Evolutionary conservation across 2,329 filamentous ascomycete genomes (phyloP).

Genomic region (Verticillium albo-atrum): DNA sequence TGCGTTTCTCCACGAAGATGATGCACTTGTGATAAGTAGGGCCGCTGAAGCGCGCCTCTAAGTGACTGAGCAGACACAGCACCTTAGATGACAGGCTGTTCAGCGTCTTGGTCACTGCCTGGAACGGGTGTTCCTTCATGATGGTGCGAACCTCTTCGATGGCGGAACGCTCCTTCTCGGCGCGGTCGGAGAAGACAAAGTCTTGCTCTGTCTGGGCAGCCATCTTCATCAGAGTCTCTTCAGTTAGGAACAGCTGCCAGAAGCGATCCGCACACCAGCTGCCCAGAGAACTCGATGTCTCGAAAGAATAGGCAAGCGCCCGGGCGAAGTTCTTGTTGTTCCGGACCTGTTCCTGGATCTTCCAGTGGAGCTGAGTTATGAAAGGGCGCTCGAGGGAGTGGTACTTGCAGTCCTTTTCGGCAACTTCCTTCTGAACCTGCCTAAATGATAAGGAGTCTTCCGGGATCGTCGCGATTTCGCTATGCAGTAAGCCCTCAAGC

Average conservation of each 20-base stretch:
- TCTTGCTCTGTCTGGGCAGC: constrained; percentile 48
- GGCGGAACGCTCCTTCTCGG: constrained; percentile 45
- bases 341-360: constrained; percentile 43
- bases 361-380: constrained; percentile 60
- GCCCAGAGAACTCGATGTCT: constrained; percentile 65
- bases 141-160: constrained; percentile 55
- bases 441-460: constrained; percentile 32
- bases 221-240: constrained; percentile 57
- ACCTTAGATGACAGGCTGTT: constrained; percentile 69
- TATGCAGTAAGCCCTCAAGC: constrained; percentile 73
- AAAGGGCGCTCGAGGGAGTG: constrained; percentile 41
- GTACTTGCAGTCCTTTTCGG: constrained; percentile 44
- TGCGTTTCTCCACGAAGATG: constrained; percentile 77
- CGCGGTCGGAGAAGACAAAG: constrained; percentile 13
- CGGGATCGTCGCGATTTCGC: constrained; percentile 72
- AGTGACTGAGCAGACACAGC: constrained; percentile 51
- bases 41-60: constrained; percentile 59
- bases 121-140: constrained; percentile 48
- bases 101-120: constrained; percentile 20
- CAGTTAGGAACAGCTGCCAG: constrained; percentile 67
- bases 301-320: constrained; percentile 54
- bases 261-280: constrained; percentile 80
- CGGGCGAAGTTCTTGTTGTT: constrained; percentile 43
- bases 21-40: constrained; percentile 66
- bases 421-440: constrained; percentile 43